A percentile compares a stretch with the other conserved stretches of the same genome.
These are phyloP conservation scores for Discostella stelligera DNA, from an alignment of 352 stramenopile genomes.

Conservation along the genomic window DNA sequence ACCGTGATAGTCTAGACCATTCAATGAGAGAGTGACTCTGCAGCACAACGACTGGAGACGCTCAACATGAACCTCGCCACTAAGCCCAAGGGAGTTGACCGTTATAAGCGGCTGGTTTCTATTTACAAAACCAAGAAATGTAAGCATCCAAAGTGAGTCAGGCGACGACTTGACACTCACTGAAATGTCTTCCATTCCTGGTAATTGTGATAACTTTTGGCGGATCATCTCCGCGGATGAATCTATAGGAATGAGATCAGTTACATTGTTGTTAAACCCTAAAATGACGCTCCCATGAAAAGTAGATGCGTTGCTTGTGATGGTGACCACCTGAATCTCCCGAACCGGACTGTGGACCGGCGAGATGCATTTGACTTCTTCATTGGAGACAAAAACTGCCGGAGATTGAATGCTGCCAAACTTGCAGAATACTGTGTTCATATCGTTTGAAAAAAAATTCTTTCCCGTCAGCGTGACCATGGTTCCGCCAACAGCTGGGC, in stretches of 20 bases:
- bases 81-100: background rate
- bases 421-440: slow-evolving; percentile 17
- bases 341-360: background rate
- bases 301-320: background rate
- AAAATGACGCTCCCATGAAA: slow-evolving; percentile 1
- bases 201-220: slow-evolving; percentile 9
- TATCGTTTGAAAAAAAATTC: slow-evolving; percentile 20
- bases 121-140: slow-evolving; percentile 16
- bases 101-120: slow-evolving; percentile 16
- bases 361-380: slow-evolving; percentile 33
- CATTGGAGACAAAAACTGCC: slow-evolving; percentile 26
- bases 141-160: background rate
- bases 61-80: slow-evolving; percentile 7
- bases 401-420: slow-evolving; percentile 22
- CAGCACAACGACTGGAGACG: slow-evolving; percentile 21
- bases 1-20: slow-evolving; percentile 26
- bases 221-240: slow-evolving; percentile 2
- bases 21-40: slow-evolving; percentile 25
- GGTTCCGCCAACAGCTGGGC: slow-evolving; percentile 14
- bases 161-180: background rate
- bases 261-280: slow-evolving; percentile 3
- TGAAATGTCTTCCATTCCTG: slow-evolving; percentile 1
- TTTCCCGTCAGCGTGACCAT: slow-evolving; percentile 24
- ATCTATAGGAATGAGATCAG: slow-evolving; percentile 9
- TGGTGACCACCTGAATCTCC: slow-evolving; percentile 15